Conservation (phyloP, 169 alveolate species). For the Miamiensis avidus region DNA sequence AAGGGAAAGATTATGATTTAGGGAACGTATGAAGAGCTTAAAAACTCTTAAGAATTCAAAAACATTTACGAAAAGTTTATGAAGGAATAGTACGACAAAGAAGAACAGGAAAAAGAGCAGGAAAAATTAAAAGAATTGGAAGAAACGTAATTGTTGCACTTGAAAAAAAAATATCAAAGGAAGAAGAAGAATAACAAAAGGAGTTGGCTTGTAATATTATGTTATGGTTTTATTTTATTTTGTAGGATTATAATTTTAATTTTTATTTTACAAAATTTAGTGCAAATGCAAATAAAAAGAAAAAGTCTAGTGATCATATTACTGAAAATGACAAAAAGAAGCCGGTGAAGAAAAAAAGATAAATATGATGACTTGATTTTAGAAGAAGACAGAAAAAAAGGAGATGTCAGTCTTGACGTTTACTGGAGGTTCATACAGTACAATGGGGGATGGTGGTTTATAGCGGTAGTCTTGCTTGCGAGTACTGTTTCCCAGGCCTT, state of each 20-base stretch:
- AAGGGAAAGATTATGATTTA: conserved; percentile 61
- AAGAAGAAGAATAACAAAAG: neutral
- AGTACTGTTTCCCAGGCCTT: neutral
- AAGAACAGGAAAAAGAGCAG: conserved; percentile 20
- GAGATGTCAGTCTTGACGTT: neutral
- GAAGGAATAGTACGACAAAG: conserved; percentile 39
- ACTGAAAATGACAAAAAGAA: neutral
- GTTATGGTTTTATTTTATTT: neutral
- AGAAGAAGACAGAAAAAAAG: neutral
- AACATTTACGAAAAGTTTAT: conserved; percentile 47
- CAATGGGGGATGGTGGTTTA: conserved; percentile 6
- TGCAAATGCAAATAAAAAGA: no score
- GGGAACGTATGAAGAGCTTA: conserved; percentile 63
- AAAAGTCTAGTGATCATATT: neutral
- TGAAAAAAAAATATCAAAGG: neutral
- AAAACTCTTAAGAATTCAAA: conserved; percentile 36
- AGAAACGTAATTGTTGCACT: neutral
- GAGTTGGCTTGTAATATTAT: neutral
- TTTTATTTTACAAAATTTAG: neutral
- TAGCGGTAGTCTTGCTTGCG: neutral
- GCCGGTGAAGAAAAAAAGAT: neutral
- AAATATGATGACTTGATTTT: neutral
- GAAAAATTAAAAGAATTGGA: neutral
- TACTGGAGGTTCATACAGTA: no score
- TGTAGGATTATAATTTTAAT: no score